phyloP scores from a whole-genome alignment of 2,329 filamentous ascomycete genomes.

The Coniochaeta pulveracea region DNA sequence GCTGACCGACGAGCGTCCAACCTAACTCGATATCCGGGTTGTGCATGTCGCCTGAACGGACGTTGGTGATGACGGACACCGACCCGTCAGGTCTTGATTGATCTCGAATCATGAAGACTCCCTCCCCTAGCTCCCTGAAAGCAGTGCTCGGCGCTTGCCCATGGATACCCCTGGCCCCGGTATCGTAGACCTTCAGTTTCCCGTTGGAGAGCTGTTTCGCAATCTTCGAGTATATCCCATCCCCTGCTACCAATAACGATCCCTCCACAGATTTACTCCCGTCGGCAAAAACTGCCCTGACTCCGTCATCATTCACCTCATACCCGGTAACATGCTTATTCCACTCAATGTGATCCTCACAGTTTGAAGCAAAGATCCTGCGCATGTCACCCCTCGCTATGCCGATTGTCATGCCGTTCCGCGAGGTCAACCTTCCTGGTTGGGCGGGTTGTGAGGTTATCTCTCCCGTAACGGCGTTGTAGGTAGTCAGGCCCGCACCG shows the following conservation, averaged over 20 bases:
- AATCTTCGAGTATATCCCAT: slow-evolving; percentile 50
- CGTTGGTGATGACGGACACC: slow-evolving; percentile 51
- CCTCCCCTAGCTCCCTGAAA: slow-evolving; percentile 51
- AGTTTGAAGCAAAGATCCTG: slow-evolving; percentile 42
- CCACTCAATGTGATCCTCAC: slow-evolving; percentile 44
- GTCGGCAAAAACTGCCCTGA: slow-evolving; percentile 47
- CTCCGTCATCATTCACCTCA: slow-evolving; percentile 40
- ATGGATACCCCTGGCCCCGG: slow-evolving; percentile 52
- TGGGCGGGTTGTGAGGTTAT: slow-evolving; percentile 16
- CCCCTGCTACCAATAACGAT: slow-evolving; percentile 46
- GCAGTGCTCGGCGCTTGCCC: slow-evolving; percentile 51
- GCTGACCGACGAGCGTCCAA: slow-evolving; percentile 50
- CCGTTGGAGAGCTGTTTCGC: slow-evolving; percentile 48
- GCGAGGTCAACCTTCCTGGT: slow-evolving; percentile 30
- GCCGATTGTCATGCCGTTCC: slow-evolving; percentile 48
- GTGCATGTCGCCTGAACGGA: slow-evolving; percentile 47
- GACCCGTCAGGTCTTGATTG: slow-evolving; percentile 29
- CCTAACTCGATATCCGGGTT: slow-evolving; percentile 45
- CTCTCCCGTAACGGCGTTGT: slow-evolving; percentile 43
- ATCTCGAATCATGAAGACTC: slow-evolving; percentile 47
- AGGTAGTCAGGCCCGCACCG: slow-evolving; percentile 35
- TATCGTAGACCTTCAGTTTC: slow-evolving; percentile 49
- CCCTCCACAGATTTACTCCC: slow-evolving; percentile 47
- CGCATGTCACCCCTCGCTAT: slow-evolving; percentile 55
- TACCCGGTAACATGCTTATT: slow-evolving; percentile 44